Base-by-base conservation (phyloP, 805 yeast species). In the Blastobotrys parvus region DNA sequence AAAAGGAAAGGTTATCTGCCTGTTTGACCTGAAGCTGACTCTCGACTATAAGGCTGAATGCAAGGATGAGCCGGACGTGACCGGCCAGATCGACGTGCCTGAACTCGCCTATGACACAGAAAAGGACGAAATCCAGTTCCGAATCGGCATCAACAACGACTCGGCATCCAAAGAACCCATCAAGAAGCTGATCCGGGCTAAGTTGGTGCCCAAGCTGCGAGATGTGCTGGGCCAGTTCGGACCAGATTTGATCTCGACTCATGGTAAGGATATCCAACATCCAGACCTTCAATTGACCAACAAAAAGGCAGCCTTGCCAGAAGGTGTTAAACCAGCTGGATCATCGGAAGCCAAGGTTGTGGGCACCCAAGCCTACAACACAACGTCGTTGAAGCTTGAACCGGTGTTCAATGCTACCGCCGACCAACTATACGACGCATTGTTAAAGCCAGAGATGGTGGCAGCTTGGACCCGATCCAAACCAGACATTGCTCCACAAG, bases 31-130 rank as follows among this genome's bases (percentile, higher is more conserved):
- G 59, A 74, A 78, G 48, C 47, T 89, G 39, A 78, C 74, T 2
- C 59, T 89, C 45, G 69, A 69, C n/a, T 75, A 79, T 54, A 61
- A 58, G 5, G 87, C 89, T 4, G 46, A 46, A 29, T 53, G 56
- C 20, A 60, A 54, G 4, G 65, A 61, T 7, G 68, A 58, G 8
- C 66, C 64, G 2, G 64, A 60, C 4, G 78, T 77, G 39, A 65
- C 69, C 37, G 99, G 98, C 22, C 70, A 82, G 16, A 80, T 92
- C 44, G 74, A 78, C 5, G 66, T 92, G 41, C 99, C 98, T 4
- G 98, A 92, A 62, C 73, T 92, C 46, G 90, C 97, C 4, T 92
- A 92, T 63, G 97, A 92, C 61, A 77, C 94, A 7, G 92, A 82
- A 42, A 73, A 67, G 20, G 89, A 82, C 47, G 97, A 88, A 51